These are phyloP conservation scores for Dothideomycetidae sp. DNA, from an alignment of 2,329 filamentous ascomycete species.

Conservation along the genomic window DNA sequence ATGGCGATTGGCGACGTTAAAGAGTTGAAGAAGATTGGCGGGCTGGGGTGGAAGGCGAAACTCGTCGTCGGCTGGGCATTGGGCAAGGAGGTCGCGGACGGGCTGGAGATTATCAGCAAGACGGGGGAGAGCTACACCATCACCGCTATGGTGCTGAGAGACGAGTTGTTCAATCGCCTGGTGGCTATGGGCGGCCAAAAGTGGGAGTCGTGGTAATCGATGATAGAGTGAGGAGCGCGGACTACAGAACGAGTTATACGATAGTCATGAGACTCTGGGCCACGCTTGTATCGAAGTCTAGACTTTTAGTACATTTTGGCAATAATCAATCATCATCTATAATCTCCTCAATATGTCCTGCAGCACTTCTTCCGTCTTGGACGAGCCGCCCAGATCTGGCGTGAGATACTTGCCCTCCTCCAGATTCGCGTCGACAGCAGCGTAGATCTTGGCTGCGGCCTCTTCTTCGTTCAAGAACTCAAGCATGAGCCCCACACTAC, in stretches of 20 bases:
- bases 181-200: slow-evolving; percentile 66
- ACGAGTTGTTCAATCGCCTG: slow-evolving; percentile 69
- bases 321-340: slow-evolving; percentile 30
- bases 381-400: slow-evolving; percentile 80
- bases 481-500: slow-evolving; percentile 85
- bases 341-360: slow-evolving; percentile 73
- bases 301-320: background rate
- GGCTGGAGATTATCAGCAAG: slow-evolving; percentile 50
- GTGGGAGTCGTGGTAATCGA: slow-evolving; percentile 58
- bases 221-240: background rate
- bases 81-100: slow-evolving; percentile 59
- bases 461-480: slow-evolving; percentile 83
- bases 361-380: slow-evolving; percentile 73
- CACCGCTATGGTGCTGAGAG: slow-evolving; percentile 56
- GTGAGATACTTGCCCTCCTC: slow-evolving; percentile 69
- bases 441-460: slow-evolving; percentile 80
- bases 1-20: slow-evolving; percentile 55
- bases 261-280: background rate
- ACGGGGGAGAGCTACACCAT: slow-evolving; percentile 43
- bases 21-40: slow-evolving; percentile 67
- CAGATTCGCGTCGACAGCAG: slow-evolving; percentile 79
- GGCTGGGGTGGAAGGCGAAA: slow-evolving; percentile 74
- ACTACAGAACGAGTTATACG: background rate
- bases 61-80: slow-evolving; percentile 69
- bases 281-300: background rate